Percentiles rank a stretch among this genome's conserved stretches.
These are phyloP conservation scores for Erysimum cheiri DNA, from an alignment of 441 rosid species.

Conservation along the genomic window DNA sequence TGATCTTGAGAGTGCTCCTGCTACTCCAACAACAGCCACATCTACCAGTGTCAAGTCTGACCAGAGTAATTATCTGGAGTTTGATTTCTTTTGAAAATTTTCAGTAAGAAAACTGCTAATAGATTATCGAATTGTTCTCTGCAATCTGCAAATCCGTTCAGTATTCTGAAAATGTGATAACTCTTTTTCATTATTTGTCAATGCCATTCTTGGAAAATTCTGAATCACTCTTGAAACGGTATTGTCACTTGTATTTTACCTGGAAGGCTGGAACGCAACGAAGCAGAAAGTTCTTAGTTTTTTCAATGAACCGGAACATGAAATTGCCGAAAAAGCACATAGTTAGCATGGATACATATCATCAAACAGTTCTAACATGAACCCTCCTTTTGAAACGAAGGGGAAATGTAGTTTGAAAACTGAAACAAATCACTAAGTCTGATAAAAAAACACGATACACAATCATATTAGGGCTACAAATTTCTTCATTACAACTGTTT, in stretches of 20 bases:
- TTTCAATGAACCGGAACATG: not conserved
- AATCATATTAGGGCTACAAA: slow-evolving; percentile 23
- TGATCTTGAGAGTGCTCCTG: slow-evolving; percentile 52
- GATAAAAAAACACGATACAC: slow-evolving; percentile 34
- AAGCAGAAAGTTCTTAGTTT: not conserved
- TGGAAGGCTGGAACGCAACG: slow-evolving; percentile 1
- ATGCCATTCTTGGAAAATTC: slow-evolving; percentile 25
- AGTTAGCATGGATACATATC: not conserved
- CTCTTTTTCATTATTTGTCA: slow-evolving; percentile 30
- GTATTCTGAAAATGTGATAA: slow-evolving; percentile 15
- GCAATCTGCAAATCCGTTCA: slow-evolving; percentile 28
- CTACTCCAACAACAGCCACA: slow-evolving; percentile 51
- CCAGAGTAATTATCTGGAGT: slow-evolving; percentile 73
- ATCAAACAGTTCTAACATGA: slow-evolving; percentile 26
- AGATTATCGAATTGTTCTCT: slow-evolving; percentile 33
- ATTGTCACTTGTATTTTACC: not conserved
- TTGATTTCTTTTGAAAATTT: slow-evolving; percentile 73
- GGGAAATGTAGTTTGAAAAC: slow-evolving; percentile 30
- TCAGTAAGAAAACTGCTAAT: slow-evolving; percentile 25
- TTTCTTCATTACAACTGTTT: slow-evolving; percentile 58
- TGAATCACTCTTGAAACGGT: not conserved
- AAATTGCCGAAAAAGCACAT: slow-evolving; percentile 1
- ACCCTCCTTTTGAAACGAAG: slow-evolving; percentile 26
- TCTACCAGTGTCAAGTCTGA: slow-evolving; percentile 55
- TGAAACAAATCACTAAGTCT: slow-evolving; percentile 19